Evolutionary conservation across 2,329 filamentous ascomycete species (phyloP).

Genomic region (Calonectria leucothoes): DNA sequence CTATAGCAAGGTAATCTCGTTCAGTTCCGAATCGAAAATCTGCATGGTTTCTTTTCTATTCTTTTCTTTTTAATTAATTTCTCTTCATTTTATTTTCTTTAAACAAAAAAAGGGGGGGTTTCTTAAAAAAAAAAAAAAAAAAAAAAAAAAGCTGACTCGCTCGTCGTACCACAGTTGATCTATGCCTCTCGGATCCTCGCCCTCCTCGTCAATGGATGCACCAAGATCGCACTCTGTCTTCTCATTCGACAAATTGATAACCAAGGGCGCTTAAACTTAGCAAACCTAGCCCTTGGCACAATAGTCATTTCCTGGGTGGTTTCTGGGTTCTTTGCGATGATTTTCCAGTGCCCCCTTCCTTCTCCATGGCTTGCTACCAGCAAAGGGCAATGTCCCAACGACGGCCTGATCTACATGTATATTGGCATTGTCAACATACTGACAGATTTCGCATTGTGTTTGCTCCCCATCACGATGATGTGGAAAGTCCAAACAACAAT

Average conservation of each 20-base stretch:
- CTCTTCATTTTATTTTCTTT: too few relatives aligned
- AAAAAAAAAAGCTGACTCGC: conserved; percentile 1
- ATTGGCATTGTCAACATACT: conserved; percentile 31
- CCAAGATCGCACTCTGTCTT: conserved; percentile 36
- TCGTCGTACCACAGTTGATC: conserved; percentile 23
- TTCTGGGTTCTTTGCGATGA: conserved; percentile 26
- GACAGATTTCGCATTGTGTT: conserved; percentile 30
- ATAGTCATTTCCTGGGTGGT: conserved; percentile 22
- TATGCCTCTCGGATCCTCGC: conserved; percentile 33
- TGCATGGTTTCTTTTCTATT: too few relatives aligned
- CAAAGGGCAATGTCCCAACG: conserved; percentile 21
- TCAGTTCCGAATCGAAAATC: background rate
- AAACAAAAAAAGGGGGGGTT: too few relatives aligned
- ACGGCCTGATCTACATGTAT: conserved; percentile 28
- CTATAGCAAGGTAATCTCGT: conserved; percentile 30
- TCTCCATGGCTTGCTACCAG: conserved; percentile 29
- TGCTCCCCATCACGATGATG: conserved; percentile 38
- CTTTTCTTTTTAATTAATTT: too few relatives aligned
- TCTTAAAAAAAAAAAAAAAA: too few relatives aligned
- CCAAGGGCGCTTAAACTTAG: conserved; percentile 25
- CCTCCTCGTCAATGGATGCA: conserved; percentile 29
- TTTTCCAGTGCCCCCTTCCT: conserved; percentile 32
- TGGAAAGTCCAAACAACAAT: conserved; percentile 37
- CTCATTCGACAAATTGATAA: conserved; percentile 38
- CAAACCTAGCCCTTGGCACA: conserved; percentile 27